These are phyloP conservation scores for Colletotrichum kahawae DNA, from an alignment of 2,329 filamentous ascomycete genomes.

Conservation along the genomic window DNA sequence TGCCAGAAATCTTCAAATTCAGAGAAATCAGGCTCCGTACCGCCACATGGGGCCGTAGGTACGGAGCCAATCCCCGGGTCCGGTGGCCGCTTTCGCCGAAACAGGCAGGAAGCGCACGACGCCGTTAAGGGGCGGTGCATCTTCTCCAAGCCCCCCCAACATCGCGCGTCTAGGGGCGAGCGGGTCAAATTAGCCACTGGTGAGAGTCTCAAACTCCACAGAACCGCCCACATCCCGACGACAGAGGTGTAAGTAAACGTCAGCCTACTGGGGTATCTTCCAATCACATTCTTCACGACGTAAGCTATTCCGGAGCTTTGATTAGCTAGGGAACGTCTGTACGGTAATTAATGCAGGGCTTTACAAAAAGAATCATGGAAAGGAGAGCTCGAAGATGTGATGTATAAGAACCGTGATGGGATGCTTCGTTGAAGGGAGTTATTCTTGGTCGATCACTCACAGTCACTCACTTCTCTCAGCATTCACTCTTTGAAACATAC, in stretches of 20 bases:
- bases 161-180: neutral
- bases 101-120: neutral
- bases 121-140: neutral
- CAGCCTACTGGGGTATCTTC: neutral
- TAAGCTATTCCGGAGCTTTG: neutral
- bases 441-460: neutral
- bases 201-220: neutral
- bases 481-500: neutral
- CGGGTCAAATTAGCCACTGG: neutral
- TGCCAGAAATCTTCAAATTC: neutral
- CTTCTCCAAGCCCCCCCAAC: neutral
- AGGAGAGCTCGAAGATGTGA: neutral
- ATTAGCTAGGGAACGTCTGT: neutral
- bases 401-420: neutral
- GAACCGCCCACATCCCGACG: neutral
- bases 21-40: neutral
- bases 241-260: neutral
- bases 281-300: neutral
- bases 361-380: neutral
- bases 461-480: neutral
- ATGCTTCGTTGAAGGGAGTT: neutral
- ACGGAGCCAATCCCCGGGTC: neutral
- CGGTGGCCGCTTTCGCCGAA: neutral
- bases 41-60: neutral
- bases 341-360: neutral